Evolutionary conservation across 2,329 filamentous ascomycete species (phyloP).

Genomic region (Neurospora sp.): DNA sequence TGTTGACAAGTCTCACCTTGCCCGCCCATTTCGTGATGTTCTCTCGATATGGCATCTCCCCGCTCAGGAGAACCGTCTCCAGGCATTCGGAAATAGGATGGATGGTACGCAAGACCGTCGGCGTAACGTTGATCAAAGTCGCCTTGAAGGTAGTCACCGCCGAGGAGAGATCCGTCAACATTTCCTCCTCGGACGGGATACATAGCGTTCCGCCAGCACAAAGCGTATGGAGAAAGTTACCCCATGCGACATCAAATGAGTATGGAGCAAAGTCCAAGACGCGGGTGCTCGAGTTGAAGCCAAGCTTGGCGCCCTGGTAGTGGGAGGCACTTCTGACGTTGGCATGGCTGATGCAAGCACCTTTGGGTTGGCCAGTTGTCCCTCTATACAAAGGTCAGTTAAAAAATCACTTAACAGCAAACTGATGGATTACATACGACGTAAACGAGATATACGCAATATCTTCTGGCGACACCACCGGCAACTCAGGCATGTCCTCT

Average conservation of each 20-base stretch:
- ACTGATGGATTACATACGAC: neutral
- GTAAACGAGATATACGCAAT: neutral
- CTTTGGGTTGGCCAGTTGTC: neutral
- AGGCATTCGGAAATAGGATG: conserved; percentile 33
- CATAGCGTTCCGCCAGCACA: conserved; percentile 30
- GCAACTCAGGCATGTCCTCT: neutral
- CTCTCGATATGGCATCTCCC: conserved; percentile 24
- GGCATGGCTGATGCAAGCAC: neutral
- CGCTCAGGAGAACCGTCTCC: conserved; percentile 38
- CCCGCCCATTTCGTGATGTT: conserved; percentile 26
- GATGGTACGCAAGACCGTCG: conserved; percentile 38
- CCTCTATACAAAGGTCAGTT: neutral
- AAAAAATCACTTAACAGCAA: neutral
- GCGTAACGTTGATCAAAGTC: conserved; percentile 42
- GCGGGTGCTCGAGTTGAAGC: conserved; percentile 24
- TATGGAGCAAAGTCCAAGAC: conserved; percentile 26
- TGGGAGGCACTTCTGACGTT: conserved; percentile 20
- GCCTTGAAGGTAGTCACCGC: conserved; percentile 20
- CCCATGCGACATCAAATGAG: conserved; percentile 32
- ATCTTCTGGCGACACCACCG: conserved; percentile 8
- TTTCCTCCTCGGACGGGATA: conserved; percentile 43
- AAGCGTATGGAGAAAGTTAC: conserved; percentile 32
- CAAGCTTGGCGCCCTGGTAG: conserved; percentile 33
- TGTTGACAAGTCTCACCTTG: conserved; percentile 37
- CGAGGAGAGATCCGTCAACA: conserved; percentile 33